phyloP scores from a whole-genome alignment of 768 basidiomycete species.

The Pulveroboletus ravenelii region DNA sequence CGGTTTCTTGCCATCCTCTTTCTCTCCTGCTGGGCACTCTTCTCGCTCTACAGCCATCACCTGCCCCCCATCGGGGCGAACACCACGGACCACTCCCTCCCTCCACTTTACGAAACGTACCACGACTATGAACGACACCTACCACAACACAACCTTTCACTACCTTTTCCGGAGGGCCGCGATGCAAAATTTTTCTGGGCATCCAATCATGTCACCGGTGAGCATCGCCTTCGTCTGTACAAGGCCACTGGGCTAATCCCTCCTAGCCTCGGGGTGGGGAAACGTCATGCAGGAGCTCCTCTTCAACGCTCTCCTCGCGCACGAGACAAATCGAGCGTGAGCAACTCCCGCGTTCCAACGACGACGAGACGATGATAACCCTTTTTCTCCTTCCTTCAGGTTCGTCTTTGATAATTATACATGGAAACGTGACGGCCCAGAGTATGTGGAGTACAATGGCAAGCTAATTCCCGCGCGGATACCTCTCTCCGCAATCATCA shows the following conservation, averaged over 20 bases:
- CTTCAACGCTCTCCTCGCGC: conserved; percentile 47
- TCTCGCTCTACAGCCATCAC: conserved; percentile 13
- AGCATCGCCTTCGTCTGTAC: conserved; percentile 2
- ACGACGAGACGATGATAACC: neutral
- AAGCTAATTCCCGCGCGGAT: conserved; percentile 48
- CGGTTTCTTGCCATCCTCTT: conserved; percentile 14
- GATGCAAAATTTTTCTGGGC: conserved; percentile 44
- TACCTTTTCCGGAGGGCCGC: conserved; percentile 38
- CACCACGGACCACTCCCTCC: conserved; percentile 19
- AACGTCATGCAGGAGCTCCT: conserved; percentile 58
- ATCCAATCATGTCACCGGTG: conserved; percentile 44
- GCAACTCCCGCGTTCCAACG: conserved; percentile 14
- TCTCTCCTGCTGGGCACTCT: conserved; percentile 10
- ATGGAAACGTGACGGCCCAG: conserved; percentile 41
- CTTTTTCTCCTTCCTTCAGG: conserved; percentile 20
- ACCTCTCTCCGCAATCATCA: conserved; percentile 49
- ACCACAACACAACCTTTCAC: conserved; percentile 40
- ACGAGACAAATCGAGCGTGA: conserved; percentile 44
- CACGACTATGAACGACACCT: conserved; percentile 40
- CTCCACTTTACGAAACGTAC: conserved; percentile 45
- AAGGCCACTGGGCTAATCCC: neutral
- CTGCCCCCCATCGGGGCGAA: conserved; percentile 3
- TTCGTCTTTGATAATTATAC: conserved; percentile 60
- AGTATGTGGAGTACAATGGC: conserved; percentile 46
- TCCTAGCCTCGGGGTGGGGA: conserved; percentile 52